Percentiles rank a stretch among this genome's conserved stretches.
Conservation (phyloP, 2,329 filamentous ascomycete genomes). For the Alternaria sp. region DNA sequence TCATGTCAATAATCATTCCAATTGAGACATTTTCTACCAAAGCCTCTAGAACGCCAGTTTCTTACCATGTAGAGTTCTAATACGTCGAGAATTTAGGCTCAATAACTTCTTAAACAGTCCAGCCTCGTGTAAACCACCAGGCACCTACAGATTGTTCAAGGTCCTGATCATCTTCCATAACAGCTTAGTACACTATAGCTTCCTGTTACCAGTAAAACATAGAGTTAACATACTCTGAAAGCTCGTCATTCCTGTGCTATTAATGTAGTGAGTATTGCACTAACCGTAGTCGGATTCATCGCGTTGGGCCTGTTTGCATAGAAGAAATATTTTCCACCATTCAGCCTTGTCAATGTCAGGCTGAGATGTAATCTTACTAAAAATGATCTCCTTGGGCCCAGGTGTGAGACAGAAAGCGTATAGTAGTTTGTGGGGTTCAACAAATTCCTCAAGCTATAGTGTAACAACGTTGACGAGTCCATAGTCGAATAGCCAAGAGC, state of each 20-base stretch:
- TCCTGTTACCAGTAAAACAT: not conserved
- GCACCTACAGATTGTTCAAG: not conserved
- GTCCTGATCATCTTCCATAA: not conserved
- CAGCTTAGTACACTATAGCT: not conserved
- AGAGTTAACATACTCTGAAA: not conserved
- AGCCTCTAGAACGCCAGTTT: not conserved
- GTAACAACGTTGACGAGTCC: not conserved
- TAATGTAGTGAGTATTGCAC: not conserved
- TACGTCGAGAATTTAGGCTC: not conserved
- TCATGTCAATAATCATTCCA: accelerated
- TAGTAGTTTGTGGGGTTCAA: not conserved
- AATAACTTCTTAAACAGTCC: not conserved
- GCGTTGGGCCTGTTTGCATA: not conserved
- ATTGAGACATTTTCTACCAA: not conserved
- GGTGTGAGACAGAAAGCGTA: not conserved
- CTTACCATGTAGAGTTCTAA: not conserved
- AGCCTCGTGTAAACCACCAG: not conserved
- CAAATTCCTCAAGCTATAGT: not conserved
- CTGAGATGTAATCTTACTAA: not conserved
- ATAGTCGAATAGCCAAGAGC: not conserved
- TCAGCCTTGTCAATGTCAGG: not conserved
- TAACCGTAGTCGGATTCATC: not conserved
- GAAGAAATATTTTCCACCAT: not conserved
- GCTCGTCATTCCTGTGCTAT: not conserved
- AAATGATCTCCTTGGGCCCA: not conserved